These are phyloP conservation scores for Vitellaria paradoxa DNA, from an alignment of 179 eudicot species.

Conservation along the genomic window DNA sequence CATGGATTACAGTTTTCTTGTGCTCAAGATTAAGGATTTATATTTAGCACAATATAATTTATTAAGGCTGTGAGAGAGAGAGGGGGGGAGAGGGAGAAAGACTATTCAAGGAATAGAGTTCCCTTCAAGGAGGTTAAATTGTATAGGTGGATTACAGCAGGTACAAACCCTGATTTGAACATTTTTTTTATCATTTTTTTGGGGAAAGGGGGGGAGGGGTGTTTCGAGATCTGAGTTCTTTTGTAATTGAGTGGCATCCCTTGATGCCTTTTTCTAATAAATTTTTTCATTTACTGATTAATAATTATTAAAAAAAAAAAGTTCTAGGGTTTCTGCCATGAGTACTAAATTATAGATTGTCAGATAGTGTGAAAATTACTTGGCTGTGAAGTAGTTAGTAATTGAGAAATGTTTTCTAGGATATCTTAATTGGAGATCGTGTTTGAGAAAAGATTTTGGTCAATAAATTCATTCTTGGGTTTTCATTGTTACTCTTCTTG, in stretches of 20 bases:
- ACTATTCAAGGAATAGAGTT: background rate
- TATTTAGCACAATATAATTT: background rate
- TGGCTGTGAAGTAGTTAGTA: background rate
- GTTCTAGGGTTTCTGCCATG: too few relatives aligned
- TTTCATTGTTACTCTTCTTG: background rate
- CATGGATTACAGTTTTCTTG: background rate
- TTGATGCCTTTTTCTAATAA: too few relatives aligned
- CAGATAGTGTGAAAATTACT: background rate
- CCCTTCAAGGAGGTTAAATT: background rate
- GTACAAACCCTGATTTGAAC: too few relatives aligned
- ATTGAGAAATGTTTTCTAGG: background rate
- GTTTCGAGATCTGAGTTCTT: too few relatives aligned
- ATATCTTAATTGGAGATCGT: background rate
- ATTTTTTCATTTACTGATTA: too few relatives aligned
- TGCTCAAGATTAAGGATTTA: background rate
- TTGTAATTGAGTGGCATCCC: too few relatives aligned
- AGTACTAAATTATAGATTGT: background rate
- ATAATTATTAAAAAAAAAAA: too few relatives aligned
- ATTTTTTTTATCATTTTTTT: too few relatives aligned
- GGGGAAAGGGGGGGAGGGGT: too few relatives aligned
- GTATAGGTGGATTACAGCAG: too few relatives aligned
- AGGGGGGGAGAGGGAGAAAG: too few relatives aligned
- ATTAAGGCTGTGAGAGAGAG: too few relatives aligned
- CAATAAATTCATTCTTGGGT: background rate
- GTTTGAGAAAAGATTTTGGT: background rate